Evolutionary conservation across 768 basidiomycete genomes (phyloP).

Genomic region (Phanerodontia chrysosporium): DNA sequence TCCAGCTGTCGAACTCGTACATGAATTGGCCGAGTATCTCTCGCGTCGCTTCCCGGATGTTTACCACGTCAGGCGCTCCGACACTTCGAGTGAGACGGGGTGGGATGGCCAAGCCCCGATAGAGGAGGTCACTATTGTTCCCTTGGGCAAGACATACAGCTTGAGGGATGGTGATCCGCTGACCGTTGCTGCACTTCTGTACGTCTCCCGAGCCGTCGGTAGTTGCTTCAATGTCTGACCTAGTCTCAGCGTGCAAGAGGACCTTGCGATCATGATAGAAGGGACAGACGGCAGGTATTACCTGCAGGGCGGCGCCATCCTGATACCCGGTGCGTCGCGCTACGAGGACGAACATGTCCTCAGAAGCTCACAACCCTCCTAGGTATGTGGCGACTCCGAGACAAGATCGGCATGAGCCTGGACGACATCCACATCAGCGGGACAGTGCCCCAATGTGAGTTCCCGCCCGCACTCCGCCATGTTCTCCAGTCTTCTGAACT

Average conservation of each 20-base stretch:
- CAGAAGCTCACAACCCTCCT: not conserved
- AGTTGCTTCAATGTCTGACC: not conserved
- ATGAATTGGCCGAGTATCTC: conserved; percentile 67
- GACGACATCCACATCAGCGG: conserved; percentile 71
- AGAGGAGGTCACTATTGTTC: conserved; percentile 45
- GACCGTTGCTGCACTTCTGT: conserved; percentile 60
- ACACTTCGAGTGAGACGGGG: conserved; percentile 24
- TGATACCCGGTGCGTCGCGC: conserved; percentile 47
- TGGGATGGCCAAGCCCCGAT: conserved; percentile 46
- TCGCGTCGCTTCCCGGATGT: conserved; percentile 55
- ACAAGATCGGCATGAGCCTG: conserved; percentile 70
- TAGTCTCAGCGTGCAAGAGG: conserved; percentile 17
- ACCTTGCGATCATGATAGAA: conserved; percentile 28
- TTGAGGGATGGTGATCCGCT: conserved; percentile 54
- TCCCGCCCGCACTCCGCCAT: not conserved
- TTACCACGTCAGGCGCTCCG: conserved; percentile 42
- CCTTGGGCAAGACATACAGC: conserved; percentile 45
- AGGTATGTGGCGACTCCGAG: conserved; percentile 76
- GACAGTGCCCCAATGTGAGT: conserved; percentile 68
- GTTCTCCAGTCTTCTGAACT: no score
- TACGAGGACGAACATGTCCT: not conserved
- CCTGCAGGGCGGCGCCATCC: conserved; percentile 70
- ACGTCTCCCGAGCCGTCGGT: conserved; percentile 23
- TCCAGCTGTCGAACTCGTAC: conserved; percentile 62
- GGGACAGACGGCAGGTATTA: conserved; percentile 68